Percentiles rank a stretch among this genome's conserved stretches.
These are phyloP conservation scores for Spizellomyces sp. DNA, from an alignment of 192 early-diverging fungal species.

Conservation along the genomic window DNA sequence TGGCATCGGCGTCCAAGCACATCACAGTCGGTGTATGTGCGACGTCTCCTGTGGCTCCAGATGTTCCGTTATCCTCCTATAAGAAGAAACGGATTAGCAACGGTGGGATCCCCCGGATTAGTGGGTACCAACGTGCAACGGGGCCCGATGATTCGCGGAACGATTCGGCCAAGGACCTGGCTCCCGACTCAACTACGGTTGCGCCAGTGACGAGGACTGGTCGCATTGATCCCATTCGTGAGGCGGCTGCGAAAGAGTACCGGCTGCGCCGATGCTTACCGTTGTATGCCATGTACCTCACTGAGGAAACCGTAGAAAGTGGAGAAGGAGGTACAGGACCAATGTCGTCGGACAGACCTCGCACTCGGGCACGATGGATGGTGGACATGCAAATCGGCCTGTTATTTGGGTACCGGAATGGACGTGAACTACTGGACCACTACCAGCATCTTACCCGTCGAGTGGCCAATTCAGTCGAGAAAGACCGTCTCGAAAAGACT, in stretches of 20 bases:
- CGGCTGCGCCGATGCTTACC: slow-evolving; percentile 40
- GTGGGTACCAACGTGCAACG: slow-evolving; percentile 19
- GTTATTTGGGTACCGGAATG: slow-evolving; percentile 41
- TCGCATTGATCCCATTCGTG: slow-evolving; percentile 1
- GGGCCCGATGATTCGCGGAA: background rate
- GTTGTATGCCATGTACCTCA: slow-evolving; percentile 37
- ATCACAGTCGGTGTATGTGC: too few relatives aligned
- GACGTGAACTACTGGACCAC: slow-evolving; percentile 42
- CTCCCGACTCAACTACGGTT: too few relatives aligned
- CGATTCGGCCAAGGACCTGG: too few relatives aligned
- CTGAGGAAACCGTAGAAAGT: slow-evolving; percentile 18
- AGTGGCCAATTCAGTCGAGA: slow-evolving; percentile 50
- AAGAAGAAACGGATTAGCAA: too few relatives aligned
- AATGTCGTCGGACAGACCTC: background rate
- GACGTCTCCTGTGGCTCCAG: too few relatives aligned
- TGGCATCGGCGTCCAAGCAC: too few relatives aligned
- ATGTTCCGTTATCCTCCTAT: too few relatives aligned
- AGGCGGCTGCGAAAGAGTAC: slow-evolving; percentile 9
- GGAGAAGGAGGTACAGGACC: slow-evolving; percentile 16
- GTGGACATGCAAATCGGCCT: slow-evolving; percentile 54
- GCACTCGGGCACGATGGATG: slow-evolving; percentile 25
- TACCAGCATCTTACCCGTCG: slow-evolving; percentile 37
- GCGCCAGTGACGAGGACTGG: too few relatives aligned
- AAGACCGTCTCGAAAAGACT: slow-evolving; percentile 34
- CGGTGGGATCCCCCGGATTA: background rate